Evolutionary conservation across 2,329 filamentous ascomycete species (phyloP), one percentile per base, ranked within the genome.

Genomic region (Fusarium clavum): DNA sequence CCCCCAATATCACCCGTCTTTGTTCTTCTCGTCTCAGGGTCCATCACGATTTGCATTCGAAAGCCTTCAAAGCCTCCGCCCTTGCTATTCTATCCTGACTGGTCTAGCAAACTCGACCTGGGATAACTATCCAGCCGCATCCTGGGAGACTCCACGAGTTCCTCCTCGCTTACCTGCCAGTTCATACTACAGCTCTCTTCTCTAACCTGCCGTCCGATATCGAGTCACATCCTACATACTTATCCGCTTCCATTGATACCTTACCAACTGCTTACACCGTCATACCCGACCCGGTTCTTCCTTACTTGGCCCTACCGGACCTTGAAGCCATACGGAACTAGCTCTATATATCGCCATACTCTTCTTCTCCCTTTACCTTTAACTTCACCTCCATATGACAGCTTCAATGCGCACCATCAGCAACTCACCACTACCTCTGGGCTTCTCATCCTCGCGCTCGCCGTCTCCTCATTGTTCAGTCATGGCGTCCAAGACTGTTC

Each of bases 71-170:
- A 52, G 57, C 43, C 30, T 51, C 44, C 38, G 32, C 48, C 25
- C 41, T 18, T n/a, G 55, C 52, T 22, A 44, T 44, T 69, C 38
- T 49, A 58, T 32, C 48, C 55, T 49, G 38, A 14, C 56, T 63
- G 57, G 41, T 14, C 40, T 38, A 13, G 49, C 16, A 41, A 52
- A 52, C 29, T 44, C 25, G n/a, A 34, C 44, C 49, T 57, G 29
- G 47, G 54, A 64, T 57, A 68, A 67, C 58, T 70, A 70, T 61
- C 66, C 63, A 52, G 53, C 61, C 41, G 66, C 44, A 62, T 67
- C 67, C 61, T 59, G 29, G 27, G 48, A 22, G 47, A 30, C 48
- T 61, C 51, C 49, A 47, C 47, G 53, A 40, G 20, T 43, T 55
- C 55, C 22, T 57, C 45, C n/a, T 60, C 49, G 45, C 45, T 59